Percentiles rank a stretch among this genome's conserved stretches.
phyloP scores from a whole-genome alignment of 2,329 filamentous ascomycete genomes.

The Malbranchea zuffiana region DNA sequence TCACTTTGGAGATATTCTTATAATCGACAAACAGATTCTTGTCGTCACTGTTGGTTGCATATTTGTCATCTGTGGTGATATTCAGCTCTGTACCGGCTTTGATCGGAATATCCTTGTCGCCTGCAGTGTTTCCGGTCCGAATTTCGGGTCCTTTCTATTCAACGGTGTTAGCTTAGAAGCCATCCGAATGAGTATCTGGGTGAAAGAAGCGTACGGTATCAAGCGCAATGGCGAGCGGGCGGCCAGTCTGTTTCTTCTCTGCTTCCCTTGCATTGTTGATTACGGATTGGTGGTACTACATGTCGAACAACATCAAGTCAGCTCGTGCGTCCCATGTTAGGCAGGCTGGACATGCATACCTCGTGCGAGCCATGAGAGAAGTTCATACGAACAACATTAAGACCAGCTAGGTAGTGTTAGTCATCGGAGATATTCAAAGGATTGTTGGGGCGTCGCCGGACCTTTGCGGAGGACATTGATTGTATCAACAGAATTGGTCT shows the following conservation, averaged over 20 bases:
- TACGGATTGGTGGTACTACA: constrained; percentile 87
- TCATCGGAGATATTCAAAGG: not conserved
- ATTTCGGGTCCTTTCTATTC: constrained; percentile 70
- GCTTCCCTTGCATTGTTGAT: constrained; percentile 91
- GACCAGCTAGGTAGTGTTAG: constrained; percentile 49
- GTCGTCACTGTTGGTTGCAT: constrained; percentile 70
- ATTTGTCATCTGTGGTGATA: constrained; percentile 93
- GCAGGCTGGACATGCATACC: constrained; percentile 26
- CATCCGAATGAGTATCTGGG: too few relatives aligned
- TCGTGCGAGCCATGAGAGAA: constrained; percentile 90
- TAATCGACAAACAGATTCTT: constrained; percentile 98
- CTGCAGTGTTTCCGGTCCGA: constrained; percentile 64
- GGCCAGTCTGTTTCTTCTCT: constrained; percentile 64
- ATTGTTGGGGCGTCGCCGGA: constrained; percentile 20
- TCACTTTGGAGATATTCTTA: constrained; percentile 99
- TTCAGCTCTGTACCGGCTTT: constrained; percentile 73
- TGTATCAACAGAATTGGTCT: constrained; percentile 95
- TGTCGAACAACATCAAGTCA: constrained; percentile 3
- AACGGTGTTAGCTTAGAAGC: not conserved
- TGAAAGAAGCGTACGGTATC: constrained; percentile 56
- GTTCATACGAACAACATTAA: constrained; percentile 99
- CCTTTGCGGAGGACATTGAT: constrained; percentile 82
- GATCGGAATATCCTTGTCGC: constrained; percentile 68
- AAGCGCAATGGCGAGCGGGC: constrained; percentile 89
- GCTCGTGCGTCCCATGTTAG: not conserved